Percentiles rank a stretch among this genome's conserved stretches.
These are phyloP conservation scores for Huntiella moniliformis DNA, from an alignment of 2,329 filamentous ascomycete species.

Conservation along the genomic window DNA sequence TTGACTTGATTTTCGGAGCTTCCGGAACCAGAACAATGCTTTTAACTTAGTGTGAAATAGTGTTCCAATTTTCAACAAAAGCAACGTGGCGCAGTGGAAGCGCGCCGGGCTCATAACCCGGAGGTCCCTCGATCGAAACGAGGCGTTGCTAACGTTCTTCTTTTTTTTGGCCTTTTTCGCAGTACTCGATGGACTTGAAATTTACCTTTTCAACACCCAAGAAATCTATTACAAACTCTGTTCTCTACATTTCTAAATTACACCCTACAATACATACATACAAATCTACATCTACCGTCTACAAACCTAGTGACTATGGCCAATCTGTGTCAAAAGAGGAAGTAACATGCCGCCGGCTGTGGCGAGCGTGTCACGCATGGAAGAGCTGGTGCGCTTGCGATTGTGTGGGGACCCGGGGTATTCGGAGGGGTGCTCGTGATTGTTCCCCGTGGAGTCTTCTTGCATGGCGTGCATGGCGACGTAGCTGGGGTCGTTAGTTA, in stretches of 20 bases:
- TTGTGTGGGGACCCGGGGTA: conserved; percentile 32
- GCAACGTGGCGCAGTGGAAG: conserved; percentile 13
- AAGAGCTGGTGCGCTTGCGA: conserved; percentile 34
- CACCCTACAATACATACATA: not conserved
- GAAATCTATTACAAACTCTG: not conserved
- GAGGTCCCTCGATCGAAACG: conserved; percentile 12
- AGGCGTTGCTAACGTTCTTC: conserved; percentile 8
- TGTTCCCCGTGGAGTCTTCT: conserved; percentile 39
- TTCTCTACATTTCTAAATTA: not conserved
- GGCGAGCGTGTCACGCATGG: conserved; percentile 49
- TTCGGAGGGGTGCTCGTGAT: conserved; percentile 37
- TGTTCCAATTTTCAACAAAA: not conserved
- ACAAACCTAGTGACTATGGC: conserved; percentile 43
- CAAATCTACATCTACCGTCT: not conserved
- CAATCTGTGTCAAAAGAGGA: conserved; percentile 59
- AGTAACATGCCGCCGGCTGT: conserved; percentile 62
- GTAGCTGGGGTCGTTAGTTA: conserved; percentile 38
- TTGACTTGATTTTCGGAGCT: no score
- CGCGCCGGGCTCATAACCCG: conserved; percentile 12
- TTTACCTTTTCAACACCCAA: no score
- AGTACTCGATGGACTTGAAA: not conserved
- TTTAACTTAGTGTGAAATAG: no score
- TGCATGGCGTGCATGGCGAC: conserved; percentile 99
- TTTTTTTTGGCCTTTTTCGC: not conserved
- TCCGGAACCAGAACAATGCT: no score